These are phyloP conservation scores for Plectranthus barbatus DNA, from an alignment of 257 asterid species.

Conservation along the genomic window DNA sequence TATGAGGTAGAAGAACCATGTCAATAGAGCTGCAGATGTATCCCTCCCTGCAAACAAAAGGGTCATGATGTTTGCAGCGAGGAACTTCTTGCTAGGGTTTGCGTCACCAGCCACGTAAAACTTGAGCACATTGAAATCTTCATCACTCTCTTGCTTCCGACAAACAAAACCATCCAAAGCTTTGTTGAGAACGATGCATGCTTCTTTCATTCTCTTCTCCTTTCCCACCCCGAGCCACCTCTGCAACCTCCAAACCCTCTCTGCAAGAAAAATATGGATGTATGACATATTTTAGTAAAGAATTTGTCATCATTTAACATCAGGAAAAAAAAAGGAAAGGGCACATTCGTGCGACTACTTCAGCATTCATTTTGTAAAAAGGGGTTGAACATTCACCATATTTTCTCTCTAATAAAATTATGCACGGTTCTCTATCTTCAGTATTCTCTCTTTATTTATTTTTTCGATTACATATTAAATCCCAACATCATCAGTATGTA, in stretches of 20 bases:
- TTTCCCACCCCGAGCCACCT: constrained; percentile 30
- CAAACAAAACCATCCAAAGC: constrained; percentile 8
- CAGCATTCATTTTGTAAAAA: too few relatives aligned
- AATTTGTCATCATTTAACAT: too few relatives aligned
- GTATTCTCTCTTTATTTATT: too few relatives aligned
- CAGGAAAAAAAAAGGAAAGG: too few relatives aligned
- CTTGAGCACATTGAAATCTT: constrained; percentile 29
- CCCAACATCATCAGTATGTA: too few relatives aligned
- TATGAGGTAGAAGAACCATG: constrained; percentile 43
- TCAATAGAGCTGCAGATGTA: constrained; percentile 33
- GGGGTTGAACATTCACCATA: too few relatives aligned
- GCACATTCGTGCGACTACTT: too few relatives aligned
- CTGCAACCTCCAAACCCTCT: constrained; percentile 36
- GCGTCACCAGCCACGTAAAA: constrained; percentile 12
- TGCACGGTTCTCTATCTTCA: too few relatives aligned
- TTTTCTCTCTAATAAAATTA: too few relatives aligned
- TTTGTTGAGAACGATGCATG: constrained; percentile 3
- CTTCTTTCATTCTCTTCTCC: constrained; percentile 30
- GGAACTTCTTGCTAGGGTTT: background rate
- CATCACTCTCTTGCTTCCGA: background rate
- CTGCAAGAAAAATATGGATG: constrained; percentile 8
- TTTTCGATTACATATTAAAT: too few relatives aligned
- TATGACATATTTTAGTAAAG: too few relatives aligned
- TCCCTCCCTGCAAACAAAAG: constrained; percentile 43
- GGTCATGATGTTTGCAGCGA: constrained; percentile 29